Base-by-base conservation (phyloP, 2,329 filamentous ascomycete species). In the Elsinoe fawcettii region DNA sequence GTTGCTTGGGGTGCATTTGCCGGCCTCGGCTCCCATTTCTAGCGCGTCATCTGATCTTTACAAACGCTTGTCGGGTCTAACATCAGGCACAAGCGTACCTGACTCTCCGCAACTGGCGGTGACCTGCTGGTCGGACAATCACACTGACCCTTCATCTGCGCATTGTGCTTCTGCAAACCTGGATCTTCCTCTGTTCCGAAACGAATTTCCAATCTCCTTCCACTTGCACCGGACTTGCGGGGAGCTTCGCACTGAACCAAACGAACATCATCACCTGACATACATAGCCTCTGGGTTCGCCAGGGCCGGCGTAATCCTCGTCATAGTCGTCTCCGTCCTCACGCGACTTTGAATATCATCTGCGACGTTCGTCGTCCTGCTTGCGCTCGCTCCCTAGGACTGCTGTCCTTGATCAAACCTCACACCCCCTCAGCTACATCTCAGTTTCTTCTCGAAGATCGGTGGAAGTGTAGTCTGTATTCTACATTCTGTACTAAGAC, bases 11-110 rank as follows among this genome's bases (percentile, higher is more conserved):
- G 32, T 25, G 9, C 14, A 53, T 25, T 51, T 51, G 27, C 25
- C 49, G 34, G 32, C 49, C 34, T 53, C 49, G 49, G 49, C 49
- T 53, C 20, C 30, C 49, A 39, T 20, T 53, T 37, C 5, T 12
- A 39, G 49, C 16, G 49, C 49, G 32, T 53, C 49, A 53, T 36
- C 37, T 53, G 49, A 53, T 53, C 49, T 53, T 12, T 37, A n/a
- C 16, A 53, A 37, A 53, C 30, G 49, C 49, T 12, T 18, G 25
- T 12, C 34, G 34, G 30, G 25, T 53, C 9, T n/a, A 36, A 53
- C 30, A 23, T n/a, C 34, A 37, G 20, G 20, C 34, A 37, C 34
- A 23, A 53, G 49, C 49, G 49, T 53, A 39, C 49, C 49, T 53
- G 49, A 53, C 49, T 37, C 30, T 36, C 49, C 32, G 49, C 32